Evolutionary conservation across 306 rosid genomes (phyloP), one percentile per base, ranked within the genome.

Genomic region (Ammopiptanthus mongolicus): DNA sequence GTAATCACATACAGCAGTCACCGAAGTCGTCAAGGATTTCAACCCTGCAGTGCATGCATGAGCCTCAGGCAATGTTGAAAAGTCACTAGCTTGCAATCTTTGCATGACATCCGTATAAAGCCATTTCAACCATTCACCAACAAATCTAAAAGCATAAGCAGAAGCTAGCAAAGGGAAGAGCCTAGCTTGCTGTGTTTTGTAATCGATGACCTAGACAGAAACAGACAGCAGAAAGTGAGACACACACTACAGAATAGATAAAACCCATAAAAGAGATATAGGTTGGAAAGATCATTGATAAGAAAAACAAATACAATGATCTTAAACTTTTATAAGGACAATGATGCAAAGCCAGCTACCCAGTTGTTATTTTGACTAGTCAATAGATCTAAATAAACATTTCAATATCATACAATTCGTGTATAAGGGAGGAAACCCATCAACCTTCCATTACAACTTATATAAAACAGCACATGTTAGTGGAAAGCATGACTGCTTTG

Each of bases 41-140:
- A 95, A 90, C 65, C 99, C 99, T 1, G 99, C 99, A 64, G 99
- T 95, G 81, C 97, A 95, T 41, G 99, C 99, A 89, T 95, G 99
- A 78, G 92, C 99, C 91, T 95, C 99, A 5, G 99, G 92, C 83
- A 95, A 83, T 31, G 97, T 92, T 6, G 97, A 85, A 83, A 95
- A 95, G 29, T 95, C 97, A 61, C 59, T 86, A 74, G 91, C 93
- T 81, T 84, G 89, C 88, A 95, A 83, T 85, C 94, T 84, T 85
- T 84, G 81, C 64, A 93, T 95, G 75, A 95, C 99, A 68, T 95
- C 99, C 82, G 60, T 89, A 52, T 95, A 95, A 18, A 95, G 93
- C 99, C 97, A 95, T 56, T 90, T 88, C 87, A 95, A 83, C 99
- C 99, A 95, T 71, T 95, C 93, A 36, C 99, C 99, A 82, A 95